Base-by-base conservation (phyloP, 208 protist species). In the Acanthamoeba pearcei region DNA sequence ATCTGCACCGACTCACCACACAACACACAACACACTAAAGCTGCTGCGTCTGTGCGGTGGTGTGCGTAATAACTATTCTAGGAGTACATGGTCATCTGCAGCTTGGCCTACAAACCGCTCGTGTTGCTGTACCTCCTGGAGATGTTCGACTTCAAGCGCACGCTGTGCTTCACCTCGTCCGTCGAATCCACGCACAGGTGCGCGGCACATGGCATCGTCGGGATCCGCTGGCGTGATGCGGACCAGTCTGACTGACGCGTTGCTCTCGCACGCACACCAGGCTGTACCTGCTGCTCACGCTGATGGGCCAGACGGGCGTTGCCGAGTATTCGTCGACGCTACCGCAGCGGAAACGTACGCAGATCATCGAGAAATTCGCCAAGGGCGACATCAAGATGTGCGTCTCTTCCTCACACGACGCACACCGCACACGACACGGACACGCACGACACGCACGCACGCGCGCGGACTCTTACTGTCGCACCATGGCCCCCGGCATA, bases 161-260 rank as follows among this genome's bases (percentile, higher is more conserved):
- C 91, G 49, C 72, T 97, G 32, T 96, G 95, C 57, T 97, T 97
- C 78, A 97, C 96, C 29, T 96, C 96, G 38, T 97, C 96, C 19
- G 93, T 96, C 3, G 96, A 97, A 32, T 74, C 91, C 4, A 96
- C 96, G 17, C 95, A 96, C 64, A 51, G 96, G 68, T 95, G 57
- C 1, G 57, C 38, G 38, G 38, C 38, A 42, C 2, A 5, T 2
- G 1, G 38, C 3, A 4, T 42, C 38, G 4, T 42, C 38, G 3
- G 2, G 38, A 42, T 38, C 38, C 38, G 38, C 38, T 42, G 38
- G 38, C 35, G 35, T 2, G 35, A 38, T 38, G 35, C 2, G 35
- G 35, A 38, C 35, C 35, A 42, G 38, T 42, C 38, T 42, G 38
- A 42, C 35, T 38, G 35, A 38, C 35, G 35, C 2, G 35, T 9